Percentiles rank a stretch among this genome's conserved stretches.
These are phyloP conservation scores for Phytophthora pinifolia DNA, from an alignment of 352 stramenopile genomes.

Conservation along the genomic window DNA sequence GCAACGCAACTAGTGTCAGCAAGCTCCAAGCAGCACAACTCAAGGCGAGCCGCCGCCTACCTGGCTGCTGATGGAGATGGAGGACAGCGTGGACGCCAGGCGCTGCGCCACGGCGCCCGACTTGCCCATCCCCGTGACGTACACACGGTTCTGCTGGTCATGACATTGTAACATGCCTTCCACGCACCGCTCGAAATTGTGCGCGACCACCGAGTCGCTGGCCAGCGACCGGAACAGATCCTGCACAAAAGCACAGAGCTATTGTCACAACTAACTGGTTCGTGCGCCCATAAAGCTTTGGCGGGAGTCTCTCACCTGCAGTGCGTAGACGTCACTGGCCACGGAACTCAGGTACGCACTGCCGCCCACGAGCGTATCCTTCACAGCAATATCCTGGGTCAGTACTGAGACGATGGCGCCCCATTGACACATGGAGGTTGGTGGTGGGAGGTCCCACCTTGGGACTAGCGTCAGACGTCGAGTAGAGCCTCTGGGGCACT, in stretches of 20 bases:
- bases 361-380: constrained; percentile 3
- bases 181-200: constrained; percentile 36
- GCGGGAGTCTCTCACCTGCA: constrained; percentile 20
- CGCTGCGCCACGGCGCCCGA: constrained; percentile 72
- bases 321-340: constrained; percentile 30
- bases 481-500: neutral
- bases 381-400: neutral
- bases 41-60: constrained; percentile 21
- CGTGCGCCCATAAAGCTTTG: neutral
- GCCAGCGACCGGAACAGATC: constrained; percentile 39
- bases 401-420: no score
- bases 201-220: constrained; percentile 22
- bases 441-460: constrained; percentile 14
- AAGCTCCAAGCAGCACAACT: constrained; percentile 2
- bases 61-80: constrained; percentile 71
- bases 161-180: constrained; percentile 45
- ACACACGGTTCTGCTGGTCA: constrained; percentile 47
- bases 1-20: neutral
- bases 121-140: constrained; percentile 80
- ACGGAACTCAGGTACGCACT: constrained; percentile 29
- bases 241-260: constrained; percentile 17
- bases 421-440: no score
- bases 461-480: constrained; percentile 1
- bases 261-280: neutral
- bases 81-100: constrained; percentile 70